These are phyloP conservation scores for Aphanomyces euteiches DNA, from an alignment of 352 stramenopile species.

Conservation along the genomic window DNA sequence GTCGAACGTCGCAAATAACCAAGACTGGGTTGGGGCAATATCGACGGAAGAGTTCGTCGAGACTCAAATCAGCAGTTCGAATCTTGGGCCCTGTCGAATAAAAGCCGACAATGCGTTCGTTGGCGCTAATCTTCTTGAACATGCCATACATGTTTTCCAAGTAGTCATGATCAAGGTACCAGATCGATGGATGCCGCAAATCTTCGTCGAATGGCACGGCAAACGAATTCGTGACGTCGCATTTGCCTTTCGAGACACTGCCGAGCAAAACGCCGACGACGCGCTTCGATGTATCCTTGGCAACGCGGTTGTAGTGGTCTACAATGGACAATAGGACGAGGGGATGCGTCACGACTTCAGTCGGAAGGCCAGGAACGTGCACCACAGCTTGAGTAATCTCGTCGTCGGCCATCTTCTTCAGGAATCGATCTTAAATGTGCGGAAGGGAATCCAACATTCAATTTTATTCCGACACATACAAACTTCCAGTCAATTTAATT, in stretches of 20 bases:
- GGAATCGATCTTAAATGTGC: neutral
- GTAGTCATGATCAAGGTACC: slow-evolving; percentile 99
- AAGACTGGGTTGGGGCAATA: slow-evolving; percentile 96
- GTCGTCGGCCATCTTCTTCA: neutral
- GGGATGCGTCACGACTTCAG: slow-evolving; percentile 96
- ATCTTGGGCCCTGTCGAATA: slow-evolving; percentile 98
- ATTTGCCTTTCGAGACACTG: slow-evolving; percentile 91
- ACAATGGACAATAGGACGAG: slow-evolving; percentile 98
- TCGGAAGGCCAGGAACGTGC: slow-evolving; percentile 41
- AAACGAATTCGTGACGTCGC: slow-evolving; percentile 93
- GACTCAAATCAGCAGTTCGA: slow-evolving; percentile 91
- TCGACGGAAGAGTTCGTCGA: slow-evolving; percentile 92
- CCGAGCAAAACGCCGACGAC: slow-evolving; percentile 98
- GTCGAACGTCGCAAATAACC: slow-evolving; percentile 98
- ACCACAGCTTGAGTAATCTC: neutral
- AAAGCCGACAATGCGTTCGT: slow-evolving; percentile 98
- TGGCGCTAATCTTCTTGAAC: slow-evolving; percentile 95
- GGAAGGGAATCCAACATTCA: neutral
- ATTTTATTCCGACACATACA: slow-evolving; percentile 3
- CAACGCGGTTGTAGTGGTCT: slow-evolving; percentile 99
- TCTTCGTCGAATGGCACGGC: slow-evolving; percentile 99
- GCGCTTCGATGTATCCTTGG: slow-evolving; percentile 96
- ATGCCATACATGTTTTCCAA: slow-evolving; percentile 97
- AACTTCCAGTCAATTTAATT: slow-evolving; percentile 4
- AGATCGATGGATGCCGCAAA: slow-evolving; percentile 94